These are phyloP conservation scores for Oryza punctata DNA, from an alignment of 176 grass and related monocot species.

Conservation along the genomic window DNA sequence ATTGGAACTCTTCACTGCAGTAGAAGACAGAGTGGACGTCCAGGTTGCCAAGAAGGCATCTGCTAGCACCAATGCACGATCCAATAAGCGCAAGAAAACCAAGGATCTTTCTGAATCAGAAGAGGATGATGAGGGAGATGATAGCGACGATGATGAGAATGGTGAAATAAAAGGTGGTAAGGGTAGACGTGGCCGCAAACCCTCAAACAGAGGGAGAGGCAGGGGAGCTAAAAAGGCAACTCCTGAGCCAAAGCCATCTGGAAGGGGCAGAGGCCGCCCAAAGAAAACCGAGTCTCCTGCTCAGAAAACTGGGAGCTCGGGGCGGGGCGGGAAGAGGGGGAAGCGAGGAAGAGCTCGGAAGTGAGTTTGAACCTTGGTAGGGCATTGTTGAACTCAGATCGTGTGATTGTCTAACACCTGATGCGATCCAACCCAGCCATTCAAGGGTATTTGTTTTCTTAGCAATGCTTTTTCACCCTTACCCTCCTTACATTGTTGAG, in stretches of 20 bases:
- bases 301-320: conserved; percentile 42
- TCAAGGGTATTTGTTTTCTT: conserved; percentile 22
- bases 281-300: conserved; percentile 56
- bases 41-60: conserved; percentile 55
- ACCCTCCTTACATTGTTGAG: not conserved
- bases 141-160: conserved; percentile 49
- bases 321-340: conserved; percentile 55
- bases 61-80: conserved; percentile 51
- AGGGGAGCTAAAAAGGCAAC: conserved; percentile 53
- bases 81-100: conserved; percentile 74
- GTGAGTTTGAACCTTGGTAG: conserved; percentile 23
- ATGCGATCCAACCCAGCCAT: conserved; percentile 18
- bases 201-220: conserved; percentile 68
- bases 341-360: conserved; percentile 44
- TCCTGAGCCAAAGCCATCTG: conserved; percentile 45
- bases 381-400: conserved; percentile 15
- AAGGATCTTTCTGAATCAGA: conserved; percentile 74
- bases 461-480: not conserved
- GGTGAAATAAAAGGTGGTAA: conserved; percentile 40
- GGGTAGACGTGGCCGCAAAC: conserved; percentile 58
- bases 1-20: conserved; percentile 33
- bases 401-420: conserved; percentile 37
- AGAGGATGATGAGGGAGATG: conserved; percentile 50
- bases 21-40: conserved; percentile 45
- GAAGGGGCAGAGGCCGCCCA: conserved; percentile 67